Evolutionary conservation across 108 stramenopile genomes (phyloP).

Genomic region (Stephanodiscus triporus): DNA sequence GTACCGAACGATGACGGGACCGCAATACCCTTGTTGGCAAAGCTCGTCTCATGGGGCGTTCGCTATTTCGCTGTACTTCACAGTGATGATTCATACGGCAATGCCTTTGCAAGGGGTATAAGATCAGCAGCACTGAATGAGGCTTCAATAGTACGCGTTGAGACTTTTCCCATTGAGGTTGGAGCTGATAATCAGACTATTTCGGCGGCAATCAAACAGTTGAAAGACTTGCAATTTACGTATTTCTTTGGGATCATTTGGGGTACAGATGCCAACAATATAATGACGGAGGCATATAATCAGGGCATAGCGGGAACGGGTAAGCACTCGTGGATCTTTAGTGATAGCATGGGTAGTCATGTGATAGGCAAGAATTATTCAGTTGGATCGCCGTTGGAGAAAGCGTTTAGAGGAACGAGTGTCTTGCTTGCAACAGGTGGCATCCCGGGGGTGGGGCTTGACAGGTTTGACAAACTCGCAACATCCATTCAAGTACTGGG

Average conservation of each 20-base stretch:
- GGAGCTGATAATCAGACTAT: background rate
- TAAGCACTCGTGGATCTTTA: slow-evolving; percentile 57
- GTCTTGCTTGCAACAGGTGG: slow-evolving; percentile 38
- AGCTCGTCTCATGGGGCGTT: slow-evolving; percentile 16
- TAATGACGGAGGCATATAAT: slow-evolving; percentile 50
- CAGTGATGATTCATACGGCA: slow-evolving; percentile 62
- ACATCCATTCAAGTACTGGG: slow-evolving; percentile 19
- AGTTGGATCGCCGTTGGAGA: slow-evolving; percentile 30
- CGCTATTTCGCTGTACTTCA: slow-evolving; percentile 44
- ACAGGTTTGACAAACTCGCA: slow-evolving; percentile 31
- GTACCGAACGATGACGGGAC: slow-evolving; percentile 32
- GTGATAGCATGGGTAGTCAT: slow-evolving; percentile 36
- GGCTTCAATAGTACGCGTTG: background rate
- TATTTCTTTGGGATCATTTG: slow-evolving; percentile 45
- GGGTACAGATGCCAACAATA: background rate
- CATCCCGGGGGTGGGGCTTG: slow-evolving; percentile 23
- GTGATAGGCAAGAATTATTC: slow-evolving; percentile 34
- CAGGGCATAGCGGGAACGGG: slow-evolving; percentile 54
- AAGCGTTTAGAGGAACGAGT: slow-evolving; percentile 47
- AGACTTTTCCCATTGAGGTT: background rate
- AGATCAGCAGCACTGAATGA: background rate
- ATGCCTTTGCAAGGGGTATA: slow-evolving; percentile 50
- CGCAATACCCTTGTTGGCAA: slow-evolving; percentile 20
- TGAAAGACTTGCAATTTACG: slow-evolving; percentile 24
- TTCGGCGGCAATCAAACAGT: background rate